phyloP scores from a whole-genome alignment of 306 rosid species.

The Hippophae gyantsensis region DNA sequence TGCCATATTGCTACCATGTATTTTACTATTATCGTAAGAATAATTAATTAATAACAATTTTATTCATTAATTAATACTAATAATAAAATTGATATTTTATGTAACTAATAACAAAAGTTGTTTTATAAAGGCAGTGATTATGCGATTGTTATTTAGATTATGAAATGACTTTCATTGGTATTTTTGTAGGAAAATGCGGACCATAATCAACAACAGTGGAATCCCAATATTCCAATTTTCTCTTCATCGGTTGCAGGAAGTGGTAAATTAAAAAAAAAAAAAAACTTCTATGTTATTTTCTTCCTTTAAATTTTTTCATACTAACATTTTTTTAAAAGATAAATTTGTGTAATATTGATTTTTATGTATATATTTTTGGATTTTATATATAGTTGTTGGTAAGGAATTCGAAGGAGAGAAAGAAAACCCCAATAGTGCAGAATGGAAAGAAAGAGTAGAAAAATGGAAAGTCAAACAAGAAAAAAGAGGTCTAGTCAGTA shows the following conservation, averaged over 20 bases:
- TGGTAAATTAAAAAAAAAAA: constrained; percentile 25
- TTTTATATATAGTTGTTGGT: constrained; percentile 32
- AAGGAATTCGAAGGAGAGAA: constrained; percentile 59
- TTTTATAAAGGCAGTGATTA: not conserved
- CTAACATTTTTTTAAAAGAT: too few species aligned
- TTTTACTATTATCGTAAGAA: too few species aligned
- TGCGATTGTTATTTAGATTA: not conserved
- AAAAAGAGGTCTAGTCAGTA: constrained; percentile 50
- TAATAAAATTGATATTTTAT: too few species aligned
- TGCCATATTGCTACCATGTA: too few species aligned
- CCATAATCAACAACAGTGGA: constrained; percentile 37
- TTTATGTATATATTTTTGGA: not conserved
- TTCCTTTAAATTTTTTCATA: too few species aligned
- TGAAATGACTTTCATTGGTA: not conserved
- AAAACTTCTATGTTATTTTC: not conserved
- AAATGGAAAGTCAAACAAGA: constrained; percentile 96
- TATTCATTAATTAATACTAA: too few species aligned
- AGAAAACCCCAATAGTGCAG: constrained; percentile 30
- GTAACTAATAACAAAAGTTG: not conserved
- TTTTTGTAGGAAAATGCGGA: constrained; percentile 57
- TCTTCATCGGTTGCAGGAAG: constrained; percentile 45
- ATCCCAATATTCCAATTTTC: constrained; percentile 35
- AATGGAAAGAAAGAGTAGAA: constrained; percentile 77
- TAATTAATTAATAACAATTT: too few species aligned
- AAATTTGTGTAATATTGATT: not conserved